Evolutionary conservation across 2,329 filamentous ascomycete genomes (phyloP).

Genomic region (Simplicillium aogashimaense): DNA sequence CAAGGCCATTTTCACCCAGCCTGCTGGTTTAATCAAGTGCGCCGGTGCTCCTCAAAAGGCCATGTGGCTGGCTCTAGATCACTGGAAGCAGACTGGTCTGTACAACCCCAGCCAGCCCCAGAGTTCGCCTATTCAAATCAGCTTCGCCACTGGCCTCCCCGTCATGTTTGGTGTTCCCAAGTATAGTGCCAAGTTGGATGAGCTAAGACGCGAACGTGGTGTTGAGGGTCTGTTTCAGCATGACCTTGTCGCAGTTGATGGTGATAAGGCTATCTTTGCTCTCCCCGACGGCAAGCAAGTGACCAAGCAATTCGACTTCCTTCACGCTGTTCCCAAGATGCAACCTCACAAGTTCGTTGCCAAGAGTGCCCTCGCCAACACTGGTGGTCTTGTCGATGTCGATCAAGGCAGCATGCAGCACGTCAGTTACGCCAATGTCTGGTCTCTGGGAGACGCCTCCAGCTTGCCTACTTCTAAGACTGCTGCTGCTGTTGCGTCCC

Average conservation of each 20-base stretch:
- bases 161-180: conserved; percentile 52
- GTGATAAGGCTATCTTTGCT: conserved; percentile 41
- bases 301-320: conserved; percentile 37
- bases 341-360: conserved; percentile 43
- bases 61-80: conserved; percentile 51
- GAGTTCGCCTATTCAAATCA: conserved; percentile 36
- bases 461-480: conserved; percentile 49
- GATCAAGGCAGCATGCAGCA: conserved; percentile 41
- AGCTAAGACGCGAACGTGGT: conserved; percentile 40
- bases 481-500: conserved; percentile 39
- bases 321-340: conserved; percentile 52
- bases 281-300: conserved; percentile 31
- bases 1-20: conserved; percentile 49
- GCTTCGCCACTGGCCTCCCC: conserved; percentile 44
- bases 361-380: conserved; percentile 42
- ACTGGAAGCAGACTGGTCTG: conserved; percentile 44
- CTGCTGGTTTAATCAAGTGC: conserved; percentile 48
- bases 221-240: conserved; percentile 51
- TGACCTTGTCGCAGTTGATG: conserved; percentile 42
- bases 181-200: conserved; percentile 43
- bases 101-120: conserved; percentile 31
- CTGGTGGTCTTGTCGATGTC: conserved; percentile 48
- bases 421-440: conserved; percentile 44
- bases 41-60: conserved; percentile 52
- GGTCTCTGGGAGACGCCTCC: conserved; percentile 50